phyloP scores from a whole-genome alignment of 1,284 basidiomycete genomes.

The Peniophora sp. region DNA sequence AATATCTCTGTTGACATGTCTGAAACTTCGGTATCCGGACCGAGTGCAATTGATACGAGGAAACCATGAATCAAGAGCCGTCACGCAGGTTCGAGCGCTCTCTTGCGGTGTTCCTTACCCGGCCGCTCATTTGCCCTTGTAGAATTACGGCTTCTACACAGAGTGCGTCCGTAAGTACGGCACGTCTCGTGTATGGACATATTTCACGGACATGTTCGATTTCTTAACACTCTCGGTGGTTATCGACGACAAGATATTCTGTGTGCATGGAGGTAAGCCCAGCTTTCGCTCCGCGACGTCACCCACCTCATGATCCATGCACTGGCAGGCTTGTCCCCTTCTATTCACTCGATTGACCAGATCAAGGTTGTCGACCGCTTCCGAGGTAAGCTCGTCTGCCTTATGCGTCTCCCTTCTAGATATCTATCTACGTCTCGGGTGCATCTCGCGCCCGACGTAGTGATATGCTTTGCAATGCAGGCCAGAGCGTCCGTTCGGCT shows the following conservation, averaged over 20 bases:
- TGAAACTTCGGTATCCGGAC: constrained; percentile 96
- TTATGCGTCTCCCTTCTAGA: not conserved
- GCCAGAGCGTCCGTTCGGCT: no score
- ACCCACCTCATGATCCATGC: constrained; percentile 5
- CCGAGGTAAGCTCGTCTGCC: constrained; percentile 50
- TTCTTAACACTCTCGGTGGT: constrained; percentile 96
- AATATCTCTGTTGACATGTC: constrained; percentile 92
- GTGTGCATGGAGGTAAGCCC: constrained; percentile 86
- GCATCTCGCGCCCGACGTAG: not conserved
- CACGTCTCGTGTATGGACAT: constrained; percentile 94
- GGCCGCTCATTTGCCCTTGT: constrained; percentile 14
- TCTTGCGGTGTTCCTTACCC: not conserved
- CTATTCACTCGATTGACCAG: constrained; percentile 98
- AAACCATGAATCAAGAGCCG: constrained; percentile 97
- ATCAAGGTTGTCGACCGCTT: constrained; percentile 99
- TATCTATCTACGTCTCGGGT: no score
- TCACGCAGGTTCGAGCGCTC: constrained; percentile 75
- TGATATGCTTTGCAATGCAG: constrained; percentile 1
- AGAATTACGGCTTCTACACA: constrained; percentile 99
- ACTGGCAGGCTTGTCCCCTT: constrained; percentile 80
- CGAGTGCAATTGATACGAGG: constrained; percentile 95
- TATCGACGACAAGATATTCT: constrained; percentile 99
- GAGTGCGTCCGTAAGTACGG: constrained; percentile 99
- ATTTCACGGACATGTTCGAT: constrained; percentile 99
- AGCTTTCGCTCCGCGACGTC: constrained; percentile 7